A percentile compares a stretch with the other conserved stretches of the same genome.
phyloP scores from a whole-genome alignment of 202 grass and related monocot species.

The Saccharum hybrid region DNA sequence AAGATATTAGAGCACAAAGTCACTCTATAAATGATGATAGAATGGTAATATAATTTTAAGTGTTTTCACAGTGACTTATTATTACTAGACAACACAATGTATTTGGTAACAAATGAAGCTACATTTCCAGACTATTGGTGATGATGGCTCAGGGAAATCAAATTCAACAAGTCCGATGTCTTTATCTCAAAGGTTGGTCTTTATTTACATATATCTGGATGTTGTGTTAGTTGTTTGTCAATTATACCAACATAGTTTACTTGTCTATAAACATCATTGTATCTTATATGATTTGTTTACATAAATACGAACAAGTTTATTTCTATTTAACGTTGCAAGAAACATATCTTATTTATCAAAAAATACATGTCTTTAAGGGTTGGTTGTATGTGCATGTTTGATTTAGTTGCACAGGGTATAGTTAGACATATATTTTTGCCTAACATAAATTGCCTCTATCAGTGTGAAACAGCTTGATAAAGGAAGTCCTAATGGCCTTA shows the following conservation, averaged over 20 bases:
- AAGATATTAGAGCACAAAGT: slow-evolving; percentile 2
- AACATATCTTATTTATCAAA: not conserved
- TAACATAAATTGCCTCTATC: slow-evolving; percentile 30
- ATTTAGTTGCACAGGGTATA: not conserved
- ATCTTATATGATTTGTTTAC: not conserved
- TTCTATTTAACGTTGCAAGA: not conserved
- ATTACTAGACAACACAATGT: not conserved
- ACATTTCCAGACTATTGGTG: slow-evolving; percentile 4
- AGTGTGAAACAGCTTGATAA: slow-evolving; percentile 42
- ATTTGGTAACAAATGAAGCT: not conserved
- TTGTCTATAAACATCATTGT: not conserved
- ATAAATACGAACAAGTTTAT: not conserved
- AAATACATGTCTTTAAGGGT: not conserved
- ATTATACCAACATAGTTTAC: not conserved
- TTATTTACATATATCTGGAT: not conserved
- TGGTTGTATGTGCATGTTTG: not conserved
- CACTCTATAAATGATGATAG: not conserved
- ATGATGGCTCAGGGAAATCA: not conserved
- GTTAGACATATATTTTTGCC: not conserved
- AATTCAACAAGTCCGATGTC: slow-evolving; percentile 17
- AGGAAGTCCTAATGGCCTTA: slow-evolving; percentile 40
- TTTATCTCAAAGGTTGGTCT: slow-evolving; percentile 30
- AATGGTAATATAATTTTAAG: slow-evolving; percentile 23
- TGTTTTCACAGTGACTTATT: not conserved
- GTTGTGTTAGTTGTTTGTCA: not conserved